phyloP scores from a whole-genome alignment of 2,329 filamentous ascomycete genomes.

The Pseudovirgaria hyperparasitica region DNA sequence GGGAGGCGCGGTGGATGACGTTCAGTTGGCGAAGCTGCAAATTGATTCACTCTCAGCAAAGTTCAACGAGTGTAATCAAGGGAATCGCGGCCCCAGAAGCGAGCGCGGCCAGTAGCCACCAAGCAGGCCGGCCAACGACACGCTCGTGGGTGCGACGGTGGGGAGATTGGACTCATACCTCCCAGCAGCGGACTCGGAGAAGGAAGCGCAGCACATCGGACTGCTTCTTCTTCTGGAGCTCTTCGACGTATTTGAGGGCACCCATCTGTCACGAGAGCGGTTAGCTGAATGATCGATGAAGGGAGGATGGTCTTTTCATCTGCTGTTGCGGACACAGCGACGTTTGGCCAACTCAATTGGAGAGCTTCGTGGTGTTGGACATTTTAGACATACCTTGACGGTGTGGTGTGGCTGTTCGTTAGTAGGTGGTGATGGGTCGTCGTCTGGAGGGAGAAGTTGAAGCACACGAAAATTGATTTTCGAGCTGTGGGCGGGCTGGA shows the following conservation, averaged over 20 bases:
- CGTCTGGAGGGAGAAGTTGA: no score
- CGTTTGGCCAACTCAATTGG: no score
- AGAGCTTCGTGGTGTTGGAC: no score
- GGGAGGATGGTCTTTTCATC: no score
- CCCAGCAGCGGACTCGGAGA: constrained; percentile 92
- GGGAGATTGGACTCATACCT: constrained; percentile 47
- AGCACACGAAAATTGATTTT: no score
- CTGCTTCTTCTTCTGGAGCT: constrained; percentile 99
- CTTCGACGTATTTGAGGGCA: constrained; percentile 99
- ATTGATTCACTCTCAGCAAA: constrained; percentile 99
- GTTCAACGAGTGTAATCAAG: constrained; percentile 90
- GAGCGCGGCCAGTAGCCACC: constrained; percentile 14
- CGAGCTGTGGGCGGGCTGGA: no score
- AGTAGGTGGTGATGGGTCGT: constrained; percentile 18
- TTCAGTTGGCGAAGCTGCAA: constrained; percentile 98
- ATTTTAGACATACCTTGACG: no score
- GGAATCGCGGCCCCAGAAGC: constrained; percentile 3
- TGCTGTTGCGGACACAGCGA: no score
- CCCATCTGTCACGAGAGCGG: constrained; percentile 55
- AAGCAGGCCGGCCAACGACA: no score
- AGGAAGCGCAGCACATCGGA: constrained; percentile 99
- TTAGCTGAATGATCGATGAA: no score
- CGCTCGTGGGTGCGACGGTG: no score
- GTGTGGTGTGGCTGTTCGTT: constrained; percentile 6
- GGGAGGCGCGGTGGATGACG: constrained; percentile 98